Conservation (phyloP, 2,329 filamentous ascomycete genomes). For the Plectosphaerella cucumerina region DNA sequence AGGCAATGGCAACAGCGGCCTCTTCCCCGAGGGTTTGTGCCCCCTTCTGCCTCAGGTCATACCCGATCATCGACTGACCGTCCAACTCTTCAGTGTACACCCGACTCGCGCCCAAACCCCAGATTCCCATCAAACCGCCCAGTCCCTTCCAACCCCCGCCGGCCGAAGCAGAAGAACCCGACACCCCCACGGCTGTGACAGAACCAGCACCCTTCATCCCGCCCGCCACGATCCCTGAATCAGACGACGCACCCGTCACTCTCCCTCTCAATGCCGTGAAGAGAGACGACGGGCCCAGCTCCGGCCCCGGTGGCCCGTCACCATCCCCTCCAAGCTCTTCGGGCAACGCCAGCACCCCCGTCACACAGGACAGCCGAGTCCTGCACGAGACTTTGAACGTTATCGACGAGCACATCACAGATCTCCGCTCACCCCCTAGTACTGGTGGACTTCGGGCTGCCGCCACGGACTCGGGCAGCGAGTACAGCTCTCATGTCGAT, state of each 20-base stretch:
- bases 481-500: constrained; percentile 77
- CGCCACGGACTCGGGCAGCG: constrained; percentile 76
- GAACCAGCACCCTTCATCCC: too few species aligned
- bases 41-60: constrained; percentile 10
- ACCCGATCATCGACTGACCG: constrained; percentile 2
- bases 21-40: constrained; percentile 75
- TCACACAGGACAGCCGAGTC: constrained; percentile 58
- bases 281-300: constrained; percentile 18
- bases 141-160: too few species aligned
- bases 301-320: constrained; percentile 15
- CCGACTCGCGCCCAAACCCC: constrained; percentile 47
- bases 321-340: constrained; percentile 27
- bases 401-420: constrained; percentile 94
- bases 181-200: constrained; percentile 13
- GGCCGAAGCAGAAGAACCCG: constrained; percentile 21
- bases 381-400: constrained; percentile 94
- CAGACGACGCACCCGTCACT: constrained; percentile 27
- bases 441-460: constrained; percentile 48
- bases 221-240: constrained; percentile 14
- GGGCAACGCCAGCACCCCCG: constrained; percentile 27
- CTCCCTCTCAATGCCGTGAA: constrained; percentile 39
- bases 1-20: constrained; percentile 67
- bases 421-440: constrained; percentile 59
- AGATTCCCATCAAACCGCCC: background rate
- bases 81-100: constrained; percentile 53